Conservation (phyloP, 495 filamentous ascomycete genomes). For the Trichoderma parareesei region DNA sequence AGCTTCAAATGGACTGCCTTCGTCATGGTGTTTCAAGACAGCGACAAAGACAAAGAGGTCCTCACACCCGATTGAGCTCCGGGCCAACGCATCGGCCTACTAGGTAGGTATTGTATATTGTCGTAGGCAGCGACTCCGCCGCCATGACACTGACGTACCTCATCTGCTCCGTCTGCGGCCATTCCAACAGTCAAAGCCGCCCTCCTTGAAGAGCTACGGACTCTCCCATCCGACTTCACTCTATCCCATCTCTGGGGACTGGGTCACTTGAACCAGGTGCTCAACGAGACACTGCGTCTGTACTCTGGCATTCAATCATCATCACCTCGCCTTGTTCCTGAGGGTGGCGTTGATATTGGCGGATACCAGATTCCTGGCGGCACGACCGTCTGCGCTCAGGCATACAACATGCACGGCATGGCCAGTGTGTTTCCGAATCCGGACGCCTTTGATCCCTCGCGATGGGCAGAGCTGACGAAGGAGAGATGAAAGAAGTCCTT, state of each 20-base stretch:
- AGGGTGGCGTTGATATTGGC: conserved; percentile 20
- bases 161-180: conserved; percentile 28
- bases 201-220: conserved; percentile 35
- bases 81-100: conserved; percentile 33
- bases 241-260: conserved; percentile 30
- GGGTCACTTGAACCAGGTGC: conserved; percentile 43
- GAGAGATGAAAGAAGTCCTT: conserved; percentile 44
- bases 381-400: conserved; percentile 27
- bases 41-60: conserved; percentile 23
- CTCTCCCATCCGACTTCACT: conserved; percentile 30
- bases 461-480: conserved; percentile 32
- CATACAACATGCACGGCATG: conserved; percentile 35
- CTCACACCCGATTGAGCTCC: conserved; percentile 32
- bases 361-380: conserved; percentile 25
- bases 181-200: conserved; percentile 25
- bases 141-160: conserved; percentile 37
- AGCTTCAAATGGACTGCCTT: conserved; percentile 39
- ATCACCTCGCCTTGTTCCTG: conserved; percentile 27
- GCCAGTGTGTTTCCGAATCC: conserved; percentile 26
- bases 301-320: conserved; percentile 41
- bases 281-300: conserved; percentile 51
- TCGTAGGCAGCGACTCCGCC: conserved; percentile 46
- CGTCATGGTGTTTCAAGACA: conserved; percentile 35
- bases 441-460: conserved; percentile 20
- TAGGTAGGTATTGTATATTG: no score